Evolutionary conservation across 768 basidiomycete genomes (phyloP).

Genomic region (Boletus vinaceobasis): DNA sequence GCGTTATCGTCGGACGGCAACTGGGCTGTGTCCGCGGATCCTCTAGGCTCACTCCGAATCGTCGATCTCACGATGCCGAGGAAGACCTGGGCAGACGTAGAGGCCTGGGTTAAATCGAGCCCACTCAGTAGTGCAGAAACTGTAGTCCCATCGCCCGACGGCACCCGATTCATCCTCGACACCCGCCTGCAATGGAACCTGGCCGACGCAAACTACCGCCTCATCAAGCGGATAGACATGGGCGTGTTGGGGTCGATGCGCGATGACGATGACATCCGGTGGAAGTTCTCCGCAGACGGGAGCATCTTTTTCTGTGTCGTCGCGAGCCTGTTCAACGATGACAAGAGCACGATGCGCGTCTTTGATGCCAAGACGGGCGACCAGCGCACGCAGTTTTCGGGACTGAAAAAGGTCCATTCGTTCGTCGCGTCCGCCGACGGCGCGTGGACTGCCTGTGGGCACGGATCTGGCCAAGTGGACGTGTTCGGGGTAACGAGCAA

Average conservation of each 20-base stretch:
- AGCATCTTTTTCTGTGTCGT: conserved; percentile 3
- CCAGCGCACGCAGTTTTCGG: conserved; percentile 1
- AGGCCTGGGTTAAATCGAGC: neutral
- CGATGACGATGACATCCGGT: neutral
- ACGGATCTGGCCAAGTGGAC: neutral
- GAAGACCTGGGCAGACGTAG: conserved; percentile 1
- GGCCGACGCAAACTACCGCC: neutral
- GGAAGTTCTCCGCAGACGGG: conserved; percentile 15
- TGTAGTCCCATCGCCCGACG: conserved; percentile 1
- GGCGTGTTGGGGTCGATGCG: conserved; percentile 1
- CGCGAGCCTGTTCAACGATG: neutral
- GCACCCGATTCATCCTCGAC: conserved; percentile 13
- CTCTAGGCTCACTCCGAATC: conserved; percentile 7
- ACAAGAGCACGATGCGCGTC: conserved; percentile 10
- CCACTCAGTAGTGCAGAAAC: neutral
- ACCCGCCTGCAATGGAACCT: neutral
- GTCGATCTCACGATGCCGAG: neutral
- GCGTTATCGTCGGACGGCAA: conserved; percentile 22
- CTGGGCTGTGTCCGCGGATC: conserved; percentile 9
- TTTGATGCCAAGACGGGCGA: conserved; percentile 11
- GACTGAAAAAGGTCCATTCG: conserved; percentile 7
- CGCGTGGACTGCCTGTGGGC: conserved; percentile 2
- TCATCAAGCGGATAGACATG: conserved; percentile 9
- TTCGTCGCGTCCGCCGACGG: neutral
- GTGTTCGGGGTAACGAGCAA: neutral